Base-by-base conservation (phyloP, 257 asterid species). In the Forsythia viridissima region DNA sequence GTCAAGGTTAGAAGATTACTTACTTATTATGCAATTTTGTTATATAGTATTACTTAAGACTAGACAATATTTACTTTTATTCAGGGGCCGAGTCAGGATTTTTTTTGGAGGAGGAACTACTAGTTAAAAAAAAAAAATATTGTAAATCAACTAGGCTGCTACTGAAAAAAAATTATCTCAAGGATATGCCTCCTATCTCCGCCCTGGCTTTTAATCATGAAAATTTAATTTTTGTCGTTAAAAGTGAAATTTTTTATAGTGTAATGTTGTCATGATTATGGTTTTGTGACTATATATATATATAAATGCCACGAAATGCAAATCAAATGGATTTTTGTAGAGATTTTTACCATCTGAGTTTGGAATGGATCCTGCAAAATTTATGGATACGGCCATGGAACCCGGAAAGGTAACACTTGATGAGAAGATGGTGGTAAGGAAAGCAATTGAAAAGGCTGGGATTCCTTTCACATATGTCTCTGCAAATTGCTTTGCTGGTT, bases 1-100 rank as follows among this genome's bases (percentile, higher is more conserved):
- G 76, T 82, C 71, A 82, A 82, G 82, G 85, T 82, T 76, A 34
- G n/a, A 6, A 4, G 4, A 44, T 24, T 24, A 24, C 24, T 44
- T 44, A 0, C 51, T 44, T 44, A 11, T 3, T 10, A 10, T 44
- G 5, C 16, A 44, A 9, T 0, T 44, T 44, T 44, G 51, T 11
- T 44, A 44, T 15, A 41, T 41, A 7, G 3, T 43, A 8, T 43
- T 8, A 43, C 13, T 6, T 3, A 3, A 43, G 48, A 43, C 48
- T 43, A 12, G 48, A 43, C 24, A 24, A 24, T 24, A 24, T 24
- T 24, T 24, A 24, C 24, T 24, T 24, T 24, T 24, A 24, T 0
- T 24, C 24, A 24, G 24, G 24, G 24, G 24, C 24, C 24, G 24
- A 24, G 24, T 24, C 24, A 24, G 0, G 24, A 24, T 24, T 24